Evolutionary conservation across 139 green algal genomes (phyloP).

Genomic region (Auxenochlorella pyrenoidosa): DNA sequence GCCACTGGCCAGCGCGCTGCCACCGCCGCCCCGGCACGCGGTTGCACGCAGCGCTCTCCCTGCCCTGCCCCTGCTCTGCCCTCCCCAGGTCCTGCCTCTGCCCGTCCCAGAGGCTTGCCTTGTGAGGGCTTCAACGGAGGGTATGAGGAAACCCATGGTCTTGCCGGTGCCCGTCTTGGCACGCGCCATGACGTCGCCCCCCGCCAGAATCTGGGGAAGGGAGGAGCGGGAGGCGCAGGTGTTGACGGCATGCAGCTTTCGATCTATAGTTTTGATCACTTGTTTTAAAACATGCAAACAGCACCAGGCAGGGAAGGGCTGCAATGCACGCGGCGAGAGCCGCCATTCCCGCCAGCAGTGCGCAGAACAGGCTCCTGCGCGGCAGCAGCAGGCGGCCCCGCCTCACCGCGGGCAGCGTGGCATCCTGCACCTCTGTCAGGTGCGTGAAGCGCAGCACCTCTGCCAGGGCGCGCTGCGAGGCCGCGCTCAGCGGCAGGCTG

Average conservation of each 20-base stretch:
- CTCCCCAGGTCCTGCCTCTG: too few species aligned
- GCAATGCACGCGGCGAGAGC: too few species aligned
- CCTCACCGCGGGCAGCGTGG: constrained; percentile 42
- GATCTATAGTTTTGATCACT: too few species aligned
- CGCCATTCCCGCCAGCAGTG: too few species aligned
- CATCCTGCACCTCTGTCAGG: constrained; percentile 64
- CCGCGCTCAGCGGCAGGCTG: constrained; percentile 24
- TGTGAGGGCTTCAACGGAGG: constrained; percentile 63
- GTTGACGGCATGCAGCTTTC: too few species aligned
- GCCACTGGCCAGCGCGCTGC: too few species aligned
- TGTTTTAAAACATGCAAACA: neutral
- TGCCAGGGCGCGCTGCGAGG: constrained; percentile 44
- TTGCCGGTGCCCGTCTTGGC: constrained; percentile 91
- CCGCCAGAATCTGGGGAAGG: constrained; percentile 29
- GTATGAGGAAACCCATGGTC: constrained; percentile 84
- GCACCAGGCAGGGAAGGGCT: neutral
- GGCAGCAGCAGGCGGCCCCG: neutral
- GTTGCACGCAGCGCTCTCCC: too few species aligned
- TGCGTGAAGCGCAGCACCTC: constrained; percentile 63
- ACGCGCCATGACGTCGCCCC: constrained; percentile 79
- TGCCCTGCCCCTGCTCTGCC: neutral
- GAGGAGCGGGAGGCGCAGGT: neutral
- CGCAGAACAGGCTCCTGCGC: neutral
- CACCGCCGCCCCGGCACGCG: too few species aligned
- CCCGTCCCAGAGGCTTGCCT: neutral